Evolutionary conservation across 331 rosid species (phyloP).

Genomic region (Stylosanthes scabra): DNA sequence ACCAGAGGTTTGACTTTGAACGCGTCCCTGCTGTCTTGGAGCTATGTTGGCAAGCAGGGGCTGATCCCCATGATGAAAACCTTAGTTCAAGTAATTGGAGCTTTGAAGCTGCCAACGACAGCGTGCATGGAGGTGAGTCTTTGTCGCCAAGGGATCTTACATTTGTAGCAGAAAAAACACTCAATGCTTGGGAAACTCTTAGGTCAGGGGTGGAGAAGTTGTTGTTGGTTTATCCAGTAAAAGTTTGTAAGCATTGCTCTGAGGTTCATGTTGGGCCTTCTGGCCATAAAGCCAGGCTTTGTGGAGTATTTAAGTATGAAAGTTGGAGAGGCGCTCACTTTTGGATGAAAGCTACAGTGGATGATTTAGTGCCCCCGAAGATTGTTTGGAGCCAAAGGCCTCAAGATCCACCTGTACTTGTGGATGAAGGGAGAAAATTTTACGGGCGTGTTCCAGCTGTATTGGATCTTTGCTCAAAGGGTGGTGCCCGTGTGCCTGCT

Average conservation of each 20-base stretch:
- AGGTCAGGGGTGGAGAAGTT: conserved; percentile 76
- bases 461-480: conserved; percentile 76
- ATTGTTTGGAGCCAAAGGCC: conserved; percentile 73
- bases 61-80: conserved; percentile 44
- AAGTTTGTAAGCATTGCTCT: conserved; percentile 88
- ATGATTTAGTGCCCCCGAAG: conserved; percentile 82
- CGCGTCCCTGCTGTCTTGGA: conserved; percentile 88
- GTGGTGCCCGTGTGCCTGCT: conserved; percentile 64
- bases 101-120: conserved; percentile 41
- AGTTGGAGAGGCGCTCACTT: conserved; percentile 81
- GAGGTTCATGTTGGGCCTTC: conserved; percentile 95
- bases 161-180: conserved; percentile 59
- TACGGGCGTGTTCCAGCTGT: conserved; percentile 84
- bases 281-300: conserved; percentile 84
- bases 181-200: conserved; percentile 79
- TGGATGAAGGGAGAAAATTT: conserved; percentile 63
- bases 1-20: conserved; percentile 83
- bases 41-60: conserved; percentile 96
- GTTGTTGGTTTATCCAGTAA: conserved; percentile 75
- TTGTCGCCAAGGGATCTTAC: conserved; percentile 55
- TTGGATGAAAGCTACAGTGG: conserved; percentile 79
- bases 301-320: conserved; percentile 87
- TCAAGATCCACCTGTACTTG: conserved; percentile 84
- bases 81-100: conserved; percentile 45
- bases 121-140: conserved; percentile 38